phyloP scores from a whole-genome alignment of 495 filamentous ascomycete genomes.

The Chlorociboria aeruginascens region DNA sequence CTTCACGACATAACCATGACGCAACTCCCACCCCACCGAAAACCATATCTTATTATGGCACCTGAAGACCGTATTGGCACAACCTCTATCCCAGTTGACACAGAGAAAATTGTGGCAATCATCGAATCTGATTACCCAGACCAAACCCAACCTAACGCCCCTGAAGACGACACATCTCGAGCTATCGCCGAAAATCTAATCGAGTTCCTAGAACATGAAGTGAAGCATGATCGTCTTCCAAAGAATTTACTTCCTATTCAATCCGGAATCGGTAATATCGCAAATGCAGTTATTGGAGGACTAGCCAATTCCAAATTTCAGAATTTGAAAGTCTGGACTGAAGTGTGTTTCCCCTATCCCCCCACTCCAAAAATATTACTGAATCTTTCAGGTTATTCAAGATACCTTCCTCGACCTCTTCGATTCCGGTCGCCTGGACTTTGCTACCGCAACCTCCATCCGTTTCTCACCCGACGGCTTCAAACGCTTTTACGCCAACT shows the following conservation, averaged over 20 bases:
- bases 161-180: slow-evolving; percentile 59
- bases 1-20: slow-evolving; percentile 87
- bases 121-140: slow-evolving; percentile 79
- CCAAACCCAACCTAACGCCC: slow-evolving; percentile 64
- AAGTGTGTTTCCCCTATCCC: slow-evolving; percentile 22
- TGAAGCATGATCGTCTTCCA: slow-evolving; percentile 63
- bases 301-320: slow-evolving; percentile 74
- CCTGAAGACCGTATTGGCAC: slow-evolving; percentile 73
- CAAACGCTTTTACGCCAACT: slow-evolving; percentile 82
- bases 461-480: slow-evolving; percentile 88
- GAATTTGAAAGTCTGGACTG: slow-evolving; percentile 86
- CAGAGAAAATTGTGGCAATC: slow-evolving; percentile 77
- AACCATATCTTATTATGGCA: slow-evolving; percentile 78
- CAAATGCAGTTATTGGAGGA: slow-evolving; percentile 84
- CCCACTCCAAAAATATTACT: background rate
- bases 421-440: slow-evolving; percentile 81
- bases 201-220: slow-evolving; percentile 76
- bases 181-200: slow-evolving; percentile 73
- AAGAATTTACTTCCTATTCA: slow-evolving; percentile 72
- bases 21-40: slow-evolving; percentile 65
- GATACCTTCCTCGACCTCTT: slow-evolving; percentile 92
- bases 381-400: slow-evolving; percentile 51
- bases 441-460: slow-evolving; percentile 83
- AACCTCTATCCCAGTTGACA: slow-evolving; percentile 75
- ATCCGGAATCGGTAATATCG: slow-evolving; percentile 88